A percentile compares a stretch with the other conserved stretches of the same genome.
phyloP scores from a whole-genome alignment of 75 land plant species.

The Adiantum capillusveneris region DNA sequence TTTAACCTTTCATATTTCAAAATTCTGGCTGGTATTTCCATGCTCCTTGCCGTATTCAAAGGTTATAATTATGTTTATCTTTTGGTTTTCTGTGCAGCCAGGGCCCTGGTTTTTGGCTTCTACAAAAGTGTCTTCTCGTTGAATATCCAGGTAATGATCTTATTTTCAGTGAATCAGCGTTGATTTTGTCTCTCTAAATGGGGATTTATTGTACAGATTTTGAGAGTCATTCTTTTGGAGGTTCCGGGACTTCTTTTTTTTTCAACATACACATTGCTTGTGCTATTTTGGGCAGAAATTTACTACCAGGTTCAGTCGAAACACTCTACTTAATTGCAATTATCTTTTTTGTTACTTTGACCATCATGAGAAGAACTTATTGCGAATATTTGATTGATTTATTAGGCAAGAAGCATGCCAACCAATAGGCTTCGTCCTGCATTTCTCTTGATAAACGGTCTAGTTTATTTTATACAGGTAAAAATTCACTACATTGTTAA shows the following conservation, averaged over 20 bases:
- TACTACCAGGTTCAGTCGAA: constrained; percentile 57
- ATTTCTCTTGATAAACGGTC: constrained; percentile 53
- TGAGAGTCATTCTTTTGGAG: constrained; percentile 62
- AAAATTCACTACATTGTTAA: neutral
- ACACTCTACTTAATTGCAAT: neutral
- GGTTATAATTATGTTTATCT: no score
- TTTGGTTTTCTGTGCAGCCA: constrained; percentile 30
- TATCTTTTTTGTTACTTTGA: neutral
- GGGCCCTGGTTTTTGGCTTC: constrained; percentile 60
- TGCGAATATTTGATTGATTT: neutral
- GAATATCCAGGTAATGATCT: constrained; percentile 22
- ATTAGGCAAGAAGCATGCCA: constrained; percentile 70
- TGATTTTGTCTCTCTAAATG: neutral
- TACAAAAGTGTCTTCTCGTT: constrained; percentile 44
- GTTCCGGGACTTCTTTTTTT: constrained; percentile 77
- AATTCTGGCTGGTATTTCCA: neutral
- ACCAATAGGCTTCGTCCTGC: constrained; percentile 60
- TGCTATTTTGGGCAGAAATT: constrained; percentile 90
- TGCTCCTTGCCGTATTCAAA: no score
- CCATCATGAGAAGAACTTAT: neutral
- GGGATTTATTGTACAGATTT: constrained; percentile 31
- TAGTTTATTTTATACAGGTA: constrained; percentile 75
- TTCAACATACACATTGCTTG: constrained; percentile 74
- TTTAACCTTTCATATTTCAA: neutral
- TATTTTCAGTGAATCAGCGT: no score